Percentiles rank a stretch among this genome's conserved stretches.
Conservation (phyloP, 805 yeast species). For the Candida germanica region DNA sequence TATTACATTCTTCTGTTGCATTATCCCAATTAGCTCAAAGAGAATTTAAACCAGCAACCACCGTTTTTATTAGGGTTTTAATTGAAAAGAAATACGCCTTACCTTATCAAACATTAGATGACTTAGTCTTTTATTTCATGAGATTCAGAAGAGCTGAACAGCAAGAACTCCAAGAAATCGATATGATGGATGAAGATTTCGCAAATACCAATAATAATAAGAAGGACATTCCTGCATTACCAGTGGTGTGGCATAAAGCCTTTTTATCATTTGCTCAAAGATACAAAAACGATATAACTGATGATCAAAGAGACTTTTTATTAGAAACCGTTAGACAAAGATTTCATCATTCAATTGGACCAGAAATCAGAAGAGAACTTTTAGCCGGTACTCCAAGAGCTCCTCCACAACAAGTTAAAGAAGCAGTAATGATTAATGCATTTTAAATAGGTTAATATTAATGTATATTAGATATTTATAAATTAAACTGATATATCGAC, state of each 20-base stretch:
- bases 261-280: slow-evolving; percentile 92
- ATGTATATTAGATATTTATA: slow-evolving; percentile 3
- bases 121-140: slow-evolving; percentile 90
- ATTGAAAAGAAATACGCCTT: slow-evolving; percentile 94
- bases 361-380: slow-evolving; percentile 91
- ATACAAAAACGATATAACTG: slow-evolving; percentile 96
- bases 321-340: slow-evolving; percentile 89
- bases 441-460: slow-evolving; percentile 16
- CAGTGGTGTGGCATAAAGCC: slow-evolving; percentile 97
- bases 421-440: slow-evolving; percentile 39
- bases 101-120: slow-evolving; percentile 95
- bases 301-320: slow-evolving; percentile 93
- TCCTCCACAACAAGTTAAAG: slow-evolving; percentile 23
- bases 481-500: slow-evolving; percentile 5
- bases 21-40: slow-evolving; percentile 74
- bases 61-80: slow-evolving; percentile 84
- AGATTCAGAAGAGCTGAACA: slow-evolving; percentile 64
- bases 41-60: slow-evolving; percentile 84
- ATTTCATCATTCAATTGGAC: slow-evolving; percentile 84
- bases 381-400: slow-evolving; percentile 78
- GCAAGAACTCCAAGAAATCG: slow-evolving; percentile 16
- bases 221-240: slow-evolving; percentile 54
- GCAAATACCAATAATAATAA: not conserved
- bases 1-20: slow-evolving; percentile 94
- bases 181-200: slow-evolving; percentile 29